Evolutionary conservation across 2,329 filamentous ascomycete species (phyloP).

Genomic region (Exophiala oligosperma): DNA sequence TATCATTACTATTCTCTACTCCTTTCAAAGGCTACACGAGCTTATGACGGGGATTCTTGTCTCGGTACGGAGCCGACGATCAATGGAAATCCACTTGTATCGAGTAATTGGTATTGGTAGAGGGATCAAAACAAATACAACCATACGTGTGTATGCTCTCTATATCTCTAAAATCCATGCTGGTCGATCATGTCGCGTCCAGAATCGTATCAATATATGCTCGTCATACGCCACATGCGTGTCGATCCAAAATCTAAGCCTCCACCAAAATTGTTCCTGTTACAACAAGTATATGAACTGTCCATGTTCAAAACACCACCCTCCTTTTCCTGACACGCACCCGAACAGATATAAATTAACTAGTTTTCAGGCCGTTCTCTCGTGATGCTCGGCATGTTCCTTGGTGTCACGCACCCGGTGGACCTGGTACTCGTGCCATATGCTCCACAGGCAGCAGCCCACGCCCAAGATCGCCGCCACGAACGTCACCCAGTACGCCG

Average conservation of each 20-base stretch:
- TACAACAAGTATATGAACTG: background rate
- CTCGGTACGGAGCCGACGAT: too few relatives aligned
- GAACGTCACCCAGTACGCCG: slow-evolving; percentile 74
- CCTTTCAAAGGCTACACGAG: too few relatives aligned
- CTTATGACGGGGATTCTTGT: too few relatives aligned
- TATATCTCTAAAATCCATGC: background rate
- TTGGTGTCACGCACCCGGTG: slow-evolving; percentile 23
- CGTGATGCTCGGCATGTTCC: slow-evolving; percentile 18
- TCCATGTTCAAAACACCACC: background rate
- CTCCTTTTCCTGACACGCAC: background rate
- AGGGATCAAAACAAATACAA: background rate
- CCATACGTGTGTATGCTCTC: background rate
- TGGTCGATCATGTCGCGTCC: background rate
- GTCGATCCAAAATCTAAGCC: background rate
- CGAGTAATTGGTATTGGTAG: too few relatives aligned
- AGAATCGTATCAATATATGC: background rate
- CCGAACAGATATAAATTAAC: too few relatives aligned
- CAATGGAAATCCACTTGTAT: too few relatives aligned
- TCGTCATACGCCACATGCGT: background rate
- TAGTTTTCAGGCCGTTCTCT: slow-evolving; percentile 8
- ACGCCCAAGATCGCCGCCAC: slow-evolving; percentile 21
- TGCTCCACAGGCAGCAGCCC: slow-evolving; percentile 34
- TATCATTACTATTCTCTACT: too few relatives aligned
- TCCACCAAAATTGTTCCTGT: background rate
- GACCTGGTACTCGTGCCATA: slow-evolving; percentile 41